Conservation (phyloP, 192 early-diverging fungal genomes). For the Backusella circina region DNA sequence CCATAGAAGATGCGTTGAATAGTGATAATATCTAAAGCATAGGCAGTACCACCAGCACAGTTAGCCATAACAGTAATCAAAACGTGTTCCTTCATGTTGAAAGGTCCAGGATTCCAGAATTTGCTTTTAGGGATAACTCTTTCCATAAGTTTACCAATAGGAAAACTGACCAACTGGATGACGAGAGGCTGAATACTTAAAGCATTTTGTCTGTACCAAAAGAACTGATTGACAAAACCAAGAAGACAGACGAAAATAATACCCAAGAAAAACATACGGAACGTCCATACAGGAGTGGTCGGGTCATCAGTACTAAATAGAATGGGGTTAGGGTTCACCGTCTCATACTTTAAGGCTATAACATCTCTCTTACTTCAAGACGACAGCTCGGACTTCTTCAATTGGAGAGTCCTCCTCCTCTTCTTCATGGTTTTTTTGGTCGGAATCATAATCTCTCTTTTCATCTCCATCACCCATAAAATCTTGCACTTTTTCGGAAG, state of each 20-base stretch:
- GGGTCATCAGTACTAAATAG: slow-evolving; percentile 46
- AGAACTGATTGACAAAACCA: slow-evolving; percentile 42
- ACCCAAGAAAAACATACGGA: slow-evolving; percentile 48
- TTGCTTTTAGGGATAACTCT: slow-evolving; percentile 30
- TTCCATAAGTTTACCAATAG: slow-evolving; percentile 45
- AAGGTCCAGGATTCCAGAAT: slow-evolving; percentile 61
- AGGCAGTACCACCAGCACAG: slow-evolving; percentile 47
- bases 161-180: slow-evolving; percentile 48
- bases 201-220: slow-evolving; percentile 45
- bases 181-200: slow-evolving; percentile 41
- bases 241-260: slow-evolving; percentile 37
- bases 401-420: slow-evolving; percentile 44
- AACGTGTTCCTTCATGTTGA: slow-evolving; percentile 69
- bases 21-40: slow-evolving; percentile 54
- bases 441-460: background rate
- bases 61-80: slow-evolving; percentile 52
- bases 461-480: background rate
- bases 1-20: slow-evolving; percentile 58
- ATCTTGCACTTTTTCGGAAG: slow-evolving; percentile 2
- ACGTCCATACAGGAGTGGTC: slow-evolving; percentile 44
- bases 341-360: background rate
- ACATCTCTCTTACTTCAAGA: slow-evolving; percentile 31
- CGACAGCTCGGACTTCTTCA: slow-evolving; percentile 41
- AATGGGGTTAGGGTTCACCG: background rate
- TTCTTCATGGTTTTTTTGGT: background rate